These are phyloP conservation scores for Nitzschia inconspicua DNA, from an alignment of 108 stramenopile species.

Conservation along the genomic window DNA sequence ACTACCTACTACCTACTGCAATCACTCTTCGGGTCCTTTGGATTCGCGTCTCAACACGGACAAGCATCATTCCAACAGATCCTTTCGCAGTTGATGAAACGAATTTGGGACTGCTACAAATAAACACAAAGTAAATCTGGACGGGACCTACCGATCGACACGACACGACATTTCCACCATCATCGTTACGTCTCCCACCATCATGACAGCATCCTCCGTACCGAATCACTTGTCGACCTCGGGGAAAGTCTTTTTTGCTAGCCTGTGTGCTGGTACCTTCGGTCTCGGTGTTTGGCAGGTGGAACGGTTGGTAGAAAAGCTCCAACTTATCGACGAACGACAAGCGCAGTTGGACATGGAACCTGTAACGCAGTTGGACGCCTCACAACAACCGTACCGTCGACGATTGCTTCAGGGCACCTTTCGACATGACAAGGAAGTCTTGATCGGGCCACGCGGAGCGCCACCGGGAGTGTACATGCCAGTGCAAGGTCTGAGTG, in stretches of 20 bases:
- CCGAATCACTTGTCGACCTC: background rate
- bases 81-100: too few relatives aligned
- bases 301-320: conserved; percentile 73
- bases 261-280: conserved; percentile 78
- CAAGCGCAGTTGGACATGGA: conserved; percentile 48
- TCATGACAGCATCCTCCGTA: too few relatives aligned
- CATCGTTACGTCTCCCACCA: too few relatives aligned
- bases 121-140: too few relatives aligned
- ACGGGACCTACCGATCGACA: too few relatives aligned
- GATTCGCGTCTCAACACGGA: too few relatives aligned
- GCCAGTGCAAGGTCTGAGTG: conserved; percentile 2
- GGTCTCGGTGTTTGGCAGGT: conserved; percentile 79
- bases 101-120: too few relatives aligned
- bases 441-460: conserved; percentile 81
- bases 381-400: conserved; percentile 40
- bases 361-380: conserved; percentile 17
- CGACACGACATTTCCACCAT: too few relatives aligned
- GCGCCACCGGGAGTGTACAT: conserved; percentile 70
- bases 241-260: conserved; percentile 73
- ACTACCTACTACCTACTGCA: too few relatives aligned
- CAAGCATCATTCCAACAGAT: too few relatives aligned
- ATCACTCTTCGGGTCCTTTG: too few relatives aligned
- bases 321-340: conserved; percentile 49
- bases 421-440: conserved; percentile 59
- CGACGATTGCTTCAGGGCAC: conserved; percentile 39